Conservation (phyloP, 2,329 filamentous ascomycete species). For the Paracoccidioides brasiliensis region DNA sequence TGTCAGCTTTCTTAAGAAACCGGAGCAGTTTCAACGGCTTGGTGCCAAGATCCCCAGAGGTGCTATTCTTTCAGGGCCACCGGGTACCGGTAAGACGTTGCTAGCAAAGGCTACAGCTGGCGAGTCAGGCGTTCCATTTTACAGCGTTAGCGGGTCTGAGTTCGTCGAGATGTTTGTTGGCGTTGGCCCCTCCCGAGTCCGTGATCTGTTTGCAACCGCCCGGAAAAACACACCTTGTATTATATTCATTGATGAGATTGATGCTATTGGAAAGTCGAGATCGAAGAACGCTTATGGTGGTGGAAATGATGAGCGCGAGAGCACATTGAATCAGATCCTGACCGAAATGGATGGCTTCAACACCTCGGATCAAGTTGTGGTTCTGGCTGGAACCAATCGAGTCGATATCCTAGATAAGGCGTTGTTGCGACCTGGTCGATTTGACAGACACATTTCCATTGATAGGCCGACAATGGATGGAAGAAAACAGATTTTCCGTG, state of each 20-base stretch:
- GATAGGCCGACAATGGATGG: constrained; percentile 95
- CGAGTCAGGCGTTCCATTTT: constrained; percentile 94
- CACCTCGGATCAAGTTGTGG: constrained; percentile 88
- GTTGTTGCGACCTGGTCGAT: constrained; percentile 89
- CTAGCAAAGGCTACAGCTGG: constrained; percentile 95
- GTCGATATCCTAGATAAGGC: constrained; percentile 91
- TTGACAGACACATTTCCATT: constrained; percentile 91
- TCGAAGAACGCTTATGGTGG: constrained; percentile 71
- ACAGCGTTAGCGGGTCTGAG: constrained; percentile 94
- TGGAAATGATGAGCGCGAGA: constrained; percentile 93
- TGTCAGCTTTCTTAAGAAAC: constrained; percentile 90
- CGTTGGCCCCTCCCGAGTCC: constrained; percentile 88
- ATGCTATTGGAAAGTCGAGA: constrained; percentile 87
- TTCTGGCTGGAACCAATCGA: constrained; percentile 91
- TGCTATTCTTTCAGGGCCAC: constrained; percentile 91
- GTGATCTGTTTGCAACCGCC: constrained; percentile 86
- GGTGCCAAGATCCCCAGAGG: constrained; percentile 96
- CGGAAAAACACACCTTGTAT: constrained; percentile 96
- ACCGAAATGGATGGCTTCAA: constrained; percentile 99
- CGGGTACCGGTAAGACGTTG: constrained; percentile 95
- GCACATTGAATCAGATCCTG: constrained; percentile 92
- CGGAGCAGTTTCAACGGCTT: constrained; percentile 80
- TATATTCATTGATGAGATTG: constrained; percentile 99
- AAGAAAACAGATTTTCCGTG: constrained; percentile 86
- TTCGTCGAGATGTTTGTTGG: constrained; percentile 99